phyloP scores from a whole-genome alignment of 805 yeast genomes.

The Sugiyamaella americana region DNA sequence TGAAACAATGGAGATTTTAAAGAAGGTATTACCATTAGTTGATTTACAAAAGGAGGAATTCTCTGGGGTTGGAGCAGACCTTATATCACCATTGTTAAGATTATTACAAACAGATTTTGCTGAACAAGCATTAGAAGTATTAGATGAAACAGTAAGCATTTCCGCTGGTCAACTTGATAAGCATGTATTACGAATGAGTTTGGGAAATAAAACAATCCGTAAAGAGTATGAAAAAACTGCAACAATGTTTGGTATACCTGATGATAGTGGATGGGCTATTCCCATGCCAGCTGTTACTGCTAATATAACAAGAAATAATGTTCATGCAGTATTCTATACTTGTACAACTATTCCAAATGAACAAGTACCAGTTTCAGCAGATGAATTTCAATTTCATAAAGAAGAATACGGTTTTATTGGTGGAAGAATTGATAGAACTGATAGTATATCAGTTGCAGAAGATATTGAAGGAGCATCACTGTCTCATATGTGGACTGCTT shows the following conservation, averaged over 20 bases:
- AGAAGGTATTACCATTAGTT: conserved; percentile 66
- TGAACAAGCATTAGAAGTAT: conserved; percentile 79
- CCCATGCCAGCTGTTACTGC: conserved; percentile 93
- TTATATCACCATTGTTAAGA: conserved; percentile 83
- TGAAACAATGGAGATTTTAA: conserved; percentile 72
- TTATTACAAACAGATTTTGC: conserved; percentile 78
- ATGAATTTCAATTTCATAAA: conserved; percentile 44
- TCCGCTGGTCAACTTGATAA: conserved; percentile 88
- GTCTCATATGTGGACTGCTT: conserved; percentile 87
- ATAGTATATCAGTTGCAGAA: conserved; percentile 41
- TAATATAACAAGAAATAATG: conserved; percentile 82
- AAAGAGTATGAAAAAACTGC: conserved; percentile 82
- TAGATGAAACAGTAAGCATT: conserved; percentile 78
- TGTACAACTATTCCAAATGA: conserved; percentile 36
- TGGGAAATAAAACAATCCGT: conserved; percentile 72
- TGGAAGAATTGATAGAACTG: conserved; percentile 32
- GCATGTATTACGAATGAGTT: conserved; percentile 84
- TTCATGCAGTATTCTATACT: conserved; percentile 90
- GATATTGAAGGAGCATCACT: conserved; percentile 54
- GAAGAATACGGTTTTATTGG: conserved; percentile 41
- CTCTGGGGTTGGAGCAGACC: conserved; percentile 87
- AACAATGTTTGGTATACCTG: conserved; percentile 90
- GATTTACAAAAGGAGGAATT: conserved; percentile 75
- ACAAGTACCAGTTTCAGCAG: neutral
- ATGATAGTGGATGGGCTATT: conserved; percentile 93